phyloP scores from a whole-genome alignment of 345 rosid species.

The Populus davidiana region DNA sequence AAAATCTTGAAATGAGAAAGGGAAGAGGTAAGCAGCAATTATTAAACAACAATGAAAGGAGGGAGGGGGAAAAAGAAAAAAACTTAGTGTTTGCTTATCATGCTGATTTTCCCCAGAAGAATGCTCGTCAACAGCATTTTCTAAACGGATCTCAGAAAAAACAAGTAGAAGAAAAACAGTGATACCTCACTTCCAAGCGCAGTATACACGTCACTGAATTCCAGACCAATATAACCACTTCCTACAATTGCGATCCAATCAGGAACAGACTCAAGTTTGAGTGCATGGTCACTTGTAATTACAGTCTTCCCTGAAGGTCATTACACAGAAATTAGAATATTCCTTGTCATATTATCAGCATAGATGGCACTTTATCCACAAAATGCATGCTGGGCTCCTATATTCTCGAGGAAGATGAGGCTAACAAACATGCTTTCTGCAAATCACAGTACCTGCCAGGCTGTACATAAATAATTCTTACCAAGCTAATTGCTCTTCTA shows the following conservation, averaged over 20 bases:
- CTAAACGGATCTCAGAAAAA: neutral
- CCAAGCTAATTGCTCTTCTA: neutral
- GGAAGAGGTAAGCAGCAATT: neutral
- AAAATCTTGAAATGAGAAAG: neutral
- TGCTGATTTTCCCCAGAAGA: neutral
- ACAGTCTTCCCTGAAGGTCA: constrained; percentile 86
- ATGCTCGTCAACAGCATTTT: neutral
- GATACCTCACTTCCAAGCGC: constrained; percentile 99
- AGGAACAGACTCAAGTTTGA: constrained; percentile 89
- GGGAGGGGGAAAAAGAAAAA: neutral
- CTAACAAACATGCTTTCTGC: neutral
- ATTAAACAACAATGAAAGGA: neutral
- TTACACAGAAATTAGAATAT: constrained; percentile 12
- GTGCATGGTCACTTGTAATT: constrained; percentile 98
- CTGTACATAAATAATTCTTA: neutral
- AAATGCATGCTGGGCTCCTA: neutral
- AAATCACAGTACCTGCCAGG: neutral
- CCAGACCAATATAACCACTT: constrained; percentile 99
- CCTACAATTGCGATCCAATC: constrained; percentile 99
- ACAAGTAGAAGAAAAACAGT: neutral
- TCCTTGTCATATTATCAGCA: neutral
- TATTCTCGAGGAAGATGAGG: neutral
- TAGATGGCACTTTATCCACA: neutral
- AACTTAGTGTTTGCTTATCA: neutral
- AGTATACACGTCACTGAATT: constrained; percentile 98